Conservation (phyloP, 345 rosid species). For the Gossypium mustelinum region DNA sequence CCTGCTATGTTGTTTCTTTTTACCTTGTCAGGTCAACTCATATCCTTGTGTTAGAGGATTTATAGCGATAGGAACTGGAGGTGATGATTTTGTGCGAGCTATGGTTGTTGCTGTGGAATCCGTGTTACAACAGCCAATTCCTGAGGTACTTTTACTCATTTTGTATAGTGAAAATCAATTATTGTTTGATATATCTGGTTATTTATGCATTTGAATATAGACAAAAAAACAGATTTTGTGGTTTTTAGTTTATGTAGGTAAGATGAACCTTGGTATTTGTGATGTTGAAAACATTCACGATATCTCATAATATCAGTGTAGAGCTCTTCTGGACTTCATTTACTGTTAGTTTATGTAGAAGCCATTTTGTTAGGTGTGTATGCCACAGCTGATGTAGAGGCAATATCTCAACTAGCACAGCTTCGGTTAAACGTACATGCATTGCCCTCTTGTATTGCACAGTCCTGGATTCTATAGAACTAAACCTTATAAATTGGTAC, state of each 20-base stretch:
- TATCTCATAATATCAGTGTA: not conserved
- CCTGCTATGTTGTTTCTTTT: constrained; percentile 14
- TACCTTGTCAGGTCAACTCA: constrained; percentile 64
- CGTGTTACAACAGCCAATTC: constrained; percentile 76
- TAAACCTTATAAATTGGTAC: not conserved
- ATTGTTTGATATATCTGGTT: not conserved
- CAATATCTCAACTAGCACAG: not conserved
- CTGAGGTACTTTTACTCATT: constrained; percentile 47
- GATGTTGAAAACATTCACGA: not conserved
- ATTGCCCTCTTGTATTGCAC: not conserved
- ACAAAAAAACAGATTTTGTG: not conserved
- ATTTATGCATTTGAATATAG: not conserved
- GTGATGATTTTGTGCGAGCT: constrained; percentile 92
- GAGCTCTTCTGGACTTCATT: not conserved
- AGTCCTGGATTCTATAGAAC: not conserved
- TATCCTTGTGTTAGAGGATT: constrained; percentile 95
- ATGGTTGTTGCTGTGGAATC: constrained; percentile 98
- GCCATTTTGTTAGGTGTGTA: not conserved
- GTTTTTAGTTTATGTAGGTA: not conserved
- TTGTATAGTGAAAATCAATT: constrained; percentile 1
- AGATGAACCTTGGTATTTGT: not conserved
- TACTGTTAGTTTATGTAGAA: not conserved
- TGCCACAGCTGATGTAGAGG: not conserved
- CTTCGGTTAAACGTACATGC: not conserved
- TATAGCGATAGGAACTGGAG: constrained; percentile 95